Percentiles rank a stretch among this genome's conserved stretches.
Conservation (phyloP, 768 basidiomycete species). For the Sarcomyxa edulis region DNA sequence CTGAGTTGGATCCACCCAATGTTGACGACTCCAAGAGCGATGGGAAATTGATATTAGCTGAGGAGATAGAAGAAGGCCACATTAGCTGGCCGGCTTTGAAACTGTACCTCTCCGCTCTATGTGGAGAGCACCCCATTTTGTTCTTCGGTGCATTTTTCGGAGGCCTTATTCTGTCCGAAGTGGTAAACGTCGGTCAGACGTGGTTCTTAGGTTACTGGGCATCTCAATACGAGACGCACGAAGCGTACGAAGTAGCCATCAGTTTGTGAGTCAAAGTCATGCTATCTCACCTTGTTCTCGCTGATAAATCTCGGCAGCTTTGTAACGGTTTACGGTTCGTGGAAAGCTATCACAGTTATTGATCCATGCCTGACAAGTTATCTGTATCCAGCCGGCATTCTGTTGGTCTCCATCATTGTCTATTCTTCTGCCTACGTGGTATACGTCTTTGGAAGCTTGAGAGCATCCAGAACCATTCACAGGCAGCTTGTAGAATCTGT, state of each 20-base stretch:
- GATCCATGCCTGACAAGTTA: too few relatives aligned
- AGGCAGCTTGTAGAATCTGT: conserved; percentile 44
- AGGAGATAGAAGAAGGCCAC: conserved; percentile 58
- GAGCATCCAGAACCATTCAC: conserved; percentile 55
- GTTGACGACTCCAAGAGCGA: conserved; percentile 22
- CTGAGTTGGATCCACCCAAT: conserved; percentile 17
- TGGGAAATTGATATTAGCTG: conserved; percentile 60
- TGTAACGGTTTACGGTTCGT: too few relatives aligned
- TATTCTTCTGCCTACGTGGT: conserved; percentile 29
- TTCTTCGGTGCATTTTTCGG: conserved; percentile 26
- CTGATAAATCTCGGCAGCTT: too few relatives aligned
- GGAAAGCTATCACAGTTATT: too few relatives aligned
- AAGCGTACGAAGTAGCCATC: too few relatives aligned
- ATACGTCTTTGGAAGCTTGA: conserved; percentile 43
- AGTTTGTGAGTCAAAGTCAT: too few relatives aligned
- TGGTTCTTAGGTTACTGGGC: conserved; percentile 45
- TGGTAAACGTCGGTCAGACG: conserved; percentile 23
- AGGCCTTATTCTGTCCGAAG: conserved; percentile 18
- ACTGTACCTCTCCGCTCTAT: conserved; percentile 31
- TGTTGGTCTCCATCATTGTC: conserved; percentile 17
- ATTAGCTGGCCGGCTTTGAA: conserved; percentile 50
- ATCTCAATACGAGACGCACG: conserved; percentile 30
- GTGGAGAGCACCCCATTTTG: conserved; percentile 25
- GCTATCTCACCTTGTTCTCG: too few relatives aligned
- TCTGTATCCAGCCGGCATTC: too few relatives aligned